phyloP scores from a whole-genome alignment of 1,284 basidiomycete species.

The Cutaneotrichosporon sp. region DNA sequence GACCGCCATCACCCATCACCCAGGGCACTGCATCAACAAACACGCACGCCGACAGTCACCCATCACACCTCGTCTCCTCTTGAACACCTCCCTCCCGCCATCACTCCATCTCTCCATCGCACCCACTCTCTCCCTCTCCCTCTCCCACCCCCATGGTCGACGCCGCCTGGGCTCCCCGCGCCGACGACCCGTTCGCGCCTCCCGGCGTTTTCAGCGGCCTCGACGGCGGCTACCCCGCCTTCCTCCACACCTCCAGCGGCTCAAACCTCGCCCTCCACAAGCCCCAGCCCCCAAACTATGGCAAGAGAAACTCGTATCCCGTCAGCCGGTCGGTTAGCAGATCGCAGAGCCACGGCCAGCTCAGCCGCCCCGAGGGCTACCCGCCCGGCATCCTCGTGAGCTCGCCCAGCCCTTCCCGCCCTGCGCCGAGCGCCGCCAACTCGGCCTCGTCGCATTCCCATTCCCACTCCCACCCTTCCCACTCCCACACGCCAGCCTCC shows the following conservation, averaged over 20 bases:
- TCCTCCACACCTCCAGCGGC: neutral
- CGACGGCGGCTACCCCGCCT: constrained; percentile 4
- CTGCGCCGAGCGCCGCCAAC: neutral
- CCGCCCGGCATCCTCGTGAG: neutral
- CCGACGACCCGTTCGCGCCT: constrained; percentile 4
- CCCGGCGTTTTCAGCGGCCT: neutral
- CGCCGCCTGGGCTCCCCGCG: constrained; percentile 2
- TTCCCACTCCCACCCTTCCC: neutral
- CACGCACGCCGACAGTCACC: no score
- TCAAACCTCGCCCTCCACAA: neutral
- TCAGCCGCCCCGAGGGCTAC: neutral
- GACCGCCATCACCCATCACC: no score
- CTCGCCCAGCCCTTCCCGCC: no score
- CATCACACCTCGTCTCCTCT: no score
- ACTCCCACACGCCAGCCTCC: neutral
- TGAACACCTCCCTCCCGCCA: neutral
- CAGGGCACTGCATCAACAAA: no score
- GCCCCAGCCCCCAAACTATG: neutral
- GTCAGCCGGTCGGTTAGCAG: neutral
- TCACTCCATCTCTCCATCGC: neutral
- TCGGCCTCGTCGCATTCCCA: neutral
- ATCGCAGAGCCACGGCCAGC: neutral
- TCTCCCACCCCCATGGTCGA: neutral
- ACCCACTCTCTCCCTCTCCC: neutral
- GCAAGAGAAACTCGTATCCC: neutral